Conservation (phyloP, 305 asterid genomes). For the Fraxinus floribunda region DNA sequence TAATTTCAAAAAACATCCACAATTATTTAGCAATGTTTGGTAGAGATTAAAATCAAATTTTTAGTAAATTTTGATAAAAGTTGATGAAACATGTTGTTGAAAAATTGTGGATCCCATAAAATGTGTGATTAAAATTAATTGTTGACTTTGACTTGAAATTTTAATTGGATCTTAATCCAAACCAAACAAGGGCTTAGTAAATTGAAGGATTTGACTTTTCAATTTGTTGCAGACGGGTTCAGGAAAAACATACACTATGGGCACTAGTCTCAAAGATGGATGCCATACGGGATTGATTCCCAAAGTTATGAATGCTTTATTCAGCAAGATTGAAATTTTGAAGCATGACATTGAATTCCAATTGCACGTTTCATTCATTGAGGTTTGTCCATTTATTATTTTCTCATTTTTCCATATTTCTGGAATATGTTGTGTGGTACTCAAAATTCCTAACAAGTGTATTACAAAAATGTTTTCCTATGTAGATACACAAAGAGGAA, state of each 20-base stretch:
- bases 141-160: background rate
- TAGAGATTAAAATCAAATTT: background rate
- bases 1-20: background rate
- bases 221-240: slow-evolving; percentile 87
- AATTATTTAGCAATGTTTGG: background rate
- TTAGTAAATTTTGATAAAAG: background rate
- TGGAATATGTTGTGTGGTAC: background rate
- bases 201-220: slow-evolving; percentile 22
- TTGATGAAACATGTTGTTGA: background rate
- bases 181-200: background rate
- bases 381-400: slow-evolving; percentile 46
- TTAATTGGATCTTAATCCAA: background rate
- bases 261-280: slow-evolving; percentile 88
- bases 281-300: slow-evolving; percentile 82
- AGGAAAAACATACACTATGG: slow-evolving; percentile 97
- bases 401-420: background rate
- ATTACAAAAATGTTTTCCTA: slow-evolving; percentile 10
- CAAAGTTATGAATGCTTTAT: slow-evolving; percentile 78
- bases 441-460: background rate
- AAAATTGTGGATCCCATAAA: background rate
- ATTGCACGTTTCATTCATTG: slow-evolving; percentile 90
- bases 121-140: background rate
- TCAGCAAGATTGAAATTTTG: slow-evolving; percentile 76
- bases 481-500: slow-evolving; percentile 97
- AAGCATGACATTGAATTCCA: slow-evolving; percentile 92